A percentile compares a stretch with the other conserved stretches of the same genome.
Conservation (phyloP, 768 basidiomycete genomes). For the Tricholoma furcatifolium region DNA sequence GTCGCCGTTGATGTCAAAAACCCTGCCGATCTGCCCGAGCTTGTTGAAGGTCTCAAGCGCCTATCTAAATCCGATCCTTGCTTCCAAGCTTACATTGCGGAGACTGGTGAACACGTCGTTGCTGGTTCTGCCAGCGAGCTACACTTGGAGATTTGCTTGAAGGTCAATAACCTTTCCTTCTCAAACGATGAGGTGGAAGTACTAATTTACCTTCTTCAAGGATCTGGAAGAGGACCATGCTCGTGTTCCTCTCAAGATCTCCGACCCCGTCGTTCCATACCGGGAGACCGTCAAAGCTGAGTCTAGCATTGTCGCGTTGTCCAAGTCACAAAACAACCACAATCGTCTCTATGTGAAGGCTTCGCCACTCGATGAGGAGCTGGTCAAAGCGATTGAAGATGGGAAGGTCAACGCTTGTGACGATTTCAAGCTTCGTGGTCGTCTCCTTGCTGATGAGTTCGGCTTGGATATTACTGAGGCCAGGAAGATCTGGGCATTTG, state of each 20-base stretch:
- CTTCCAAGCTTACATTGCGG: constrained; percentile 90
- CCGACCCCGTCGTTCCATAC: constrained; percentile 94
- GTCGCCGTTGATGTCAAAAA: constrained; percentile 93
- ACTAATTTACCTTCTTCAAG: constrained; percentile 31
- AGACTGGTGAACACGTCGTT: constrained; percentile 96
- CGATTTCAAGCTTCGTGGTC: constrained; percentile 95
- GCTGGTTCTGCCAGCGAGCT: constrained; percentile 99
- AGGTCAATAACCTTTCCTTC: constrained; percentile 45
- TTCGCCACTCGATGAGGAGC: constrained; percentile 87
- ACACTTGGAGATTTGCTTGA: constrained; percentile 99
- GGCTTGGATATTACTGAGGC: constrained; percentile 99
- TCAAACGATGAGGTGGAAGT: neutral
- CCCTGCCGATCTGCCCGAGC: constrained; percentile 96
- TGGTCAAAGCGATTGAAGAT: constrained; percentile 83
- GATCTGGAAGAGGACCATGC: constrained; percentile 99
- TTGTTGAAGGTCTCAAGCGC: constrained; percentile 99
- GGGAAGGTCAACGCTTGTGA: constrained; percentile 86
- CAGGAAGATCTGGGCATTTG: constrained; percentile 99
- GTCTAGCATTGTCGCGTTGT: constrained; percentile 93
- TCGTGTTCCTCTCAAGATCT: constrained; percentile 96
- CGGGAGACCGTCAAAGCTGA: constrained; percentile 95
- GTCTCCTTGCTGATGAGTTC: constrained; percentile 90
- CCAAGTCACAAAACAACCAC: constrained; percentile 99
- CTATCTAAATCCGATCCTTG: constrained; percentile 99
- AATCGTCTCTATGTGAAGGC: constrained; percentile 96